phyloP scores from a whole-genome alignment of 495 filamentous ascomycete genomes.

The Hypoxylon perforatum region DNA sequence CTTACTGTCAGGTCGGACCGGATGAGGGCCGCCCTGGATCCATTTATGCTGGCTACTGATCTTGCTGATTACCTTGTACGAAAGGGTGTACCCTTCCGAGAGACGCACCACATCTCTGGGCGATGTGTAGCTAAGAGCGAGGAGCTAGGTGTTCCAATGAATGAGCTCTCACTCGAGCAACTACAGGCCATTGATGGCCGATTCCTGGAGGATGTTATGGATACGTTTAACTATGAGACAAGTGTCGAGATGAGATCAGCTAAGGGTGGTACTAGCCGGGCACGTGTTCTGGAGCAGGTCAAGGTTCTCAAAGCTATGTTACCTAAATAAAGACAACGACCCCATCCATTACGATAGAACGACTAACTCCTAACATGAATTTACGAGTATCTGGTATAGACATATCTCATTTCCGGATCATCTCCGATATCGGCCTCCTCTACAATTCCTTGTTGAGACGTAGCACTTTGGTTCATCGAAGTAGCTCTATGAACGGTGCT shows the following conservation, averaged over 20 bases:
- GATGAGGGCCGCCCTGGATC: constrained; percentile 79
- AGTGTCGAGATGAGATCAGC: constrained; percentile 86
- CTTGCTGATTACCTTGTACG: constrained; percentile 92
- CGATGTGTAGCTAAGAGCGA: constrained; percentile 76
- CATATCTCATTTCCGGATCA: constrained; percentile 10
- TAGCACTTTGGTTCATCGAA: constrained; percentile 1
- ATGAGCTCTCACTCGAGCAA: constrained; percentile 74
- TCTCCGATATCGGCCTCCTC: constrained; percentile 29
- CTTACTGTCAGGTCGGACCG: constrained; percentile 76
- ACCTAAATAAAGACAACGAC: too few species aligned
- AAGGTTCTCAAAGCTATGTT: too few species aligned
- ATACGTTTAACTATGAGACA: constrained; percentile 84
- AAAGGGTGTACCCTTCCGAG: constrained; percentile 84
- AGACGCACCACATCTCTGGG: constrained; percentile 92
- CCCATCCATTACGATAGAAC: background rate
- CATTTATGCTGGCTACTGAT: constrained; percentile 79
- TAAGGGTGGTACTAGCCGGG: constrained; percentile 83
- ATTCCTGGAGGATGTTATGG: constrained; percentile 79
- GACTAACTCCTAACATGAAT: too few species aligned
- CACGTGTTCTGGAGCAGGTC: constrained; percentile 82
- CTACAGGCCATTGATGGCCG: constrained; percentile 78
- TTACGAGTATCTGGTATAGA: background rate
- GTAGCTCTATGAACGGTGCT: background rate
- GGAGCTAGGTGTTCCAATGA: constrained; percentile 76
- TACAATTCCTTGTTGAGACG: constrained; percentile 1